Base-by-base conservation (phyloP, 345 rosid species). In the Syzygium jambos region DNA sequence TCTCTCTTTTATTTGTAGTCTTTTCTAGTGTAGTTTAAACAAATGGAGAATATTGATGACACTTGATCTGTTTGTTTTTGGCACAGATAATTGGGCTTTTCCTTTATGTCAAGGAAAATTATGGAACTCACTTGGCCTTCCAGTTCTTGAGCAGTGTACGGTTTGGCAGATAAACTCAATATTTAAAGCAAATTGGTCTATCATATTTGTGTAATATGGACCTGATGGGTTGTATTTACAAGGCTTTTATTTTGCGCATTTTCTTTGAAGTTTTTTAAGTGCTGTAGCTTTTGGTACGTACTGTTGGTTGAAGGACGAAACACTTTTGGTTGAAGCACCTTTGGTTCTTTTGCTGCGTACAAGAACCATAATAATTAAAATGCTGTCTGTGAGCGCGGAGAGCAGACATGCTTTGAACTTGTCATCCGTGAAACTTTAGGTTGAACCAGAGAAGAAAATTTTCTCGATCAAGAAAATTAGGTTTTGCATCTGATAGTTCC, bases 51-150 rank as follows among this genome's bases (percentile, higher is more conserved):
- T 80, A 55, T 46, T 61, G 85, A 77, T 21, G 43, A 57, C 59
- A 30, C 87, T 65, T 19, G 12, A 86, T 29, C 63, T 85, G 53
- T 65, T 63, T 52, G 9, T 85, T 89, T 87, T 88, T 88, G 91
- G 89, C 89, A 95, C 95, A 98, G 99, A 93, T 96, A 61, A 98
- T 96, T 90, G 94, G 94, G 83, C 97, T 98, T 86, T 98, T 98
- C 92, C 84, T 92, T 85, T 95, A 96, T 92, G 89, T 94, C 88
- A 93, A 98, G 93, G 98, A 97, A 92, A 96, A 95, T 91, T 92
- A 95, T 73, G 98, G 96, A 89, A 93, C 89, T 84, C 94, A 84
- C 87, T 90, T 94, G 86, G 99, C 99, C 92, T 95, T 98, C 90
- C 95, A 93, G 92, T 98, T 98, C 91, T 88, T 98, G 91, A 94